Evolutionary conservation across 257 asterid genomes (phyloP).

Genomic region (Solanum corneliomulleri): DNA sequence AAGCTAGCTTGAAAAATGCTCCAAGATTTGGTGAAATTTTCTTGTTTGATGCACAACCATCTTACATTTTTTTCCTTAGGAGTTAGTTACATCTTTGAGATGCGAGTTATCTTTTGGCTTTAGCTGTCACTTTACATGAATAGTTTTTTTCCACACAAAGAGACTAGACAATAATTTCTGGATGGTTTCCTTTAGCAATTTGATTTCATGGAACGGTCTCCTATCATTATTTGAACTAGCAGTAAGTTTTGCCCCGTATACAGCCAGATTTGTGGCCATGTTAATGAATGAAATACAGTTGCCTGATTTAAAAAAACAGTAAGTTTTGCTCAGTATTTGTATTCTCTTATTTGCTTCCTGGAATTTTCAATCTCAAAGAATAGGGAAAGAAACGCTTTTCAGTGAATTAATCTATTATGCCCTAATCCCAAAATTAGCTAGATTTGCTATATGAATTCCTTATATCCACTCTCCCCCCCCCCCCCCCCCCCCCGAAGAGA

Average conservation of each 20-base stretch:
- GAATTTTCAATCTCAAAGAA: background rate
- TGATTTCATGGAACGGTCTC: background rate
- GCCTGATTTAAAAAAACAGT: background rate
- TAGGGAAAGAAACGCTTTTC: background rate
- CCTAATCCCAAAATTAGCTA: background rate
- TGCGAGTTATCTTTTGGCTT: background rate
- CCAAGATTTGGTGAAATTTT: background rate
- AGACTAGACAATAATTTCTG: background rate
- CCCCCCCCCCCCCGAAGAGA: background rate
- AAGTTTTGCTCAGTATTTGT: background rate
- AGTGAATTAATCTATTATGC: background rate
- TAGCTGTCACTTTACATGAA: background rate
- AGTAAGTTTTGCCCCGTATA: background rate
- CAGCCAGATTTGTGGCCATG: background rate
- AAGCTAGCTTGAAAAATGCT: background rate
- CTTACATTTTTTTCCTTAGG: background rate
- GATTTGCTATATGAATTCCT: background rate
- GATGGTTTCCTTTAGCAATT: background rate
- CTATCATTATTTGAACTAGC: background rate
- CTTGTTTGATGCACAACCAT: background rate
- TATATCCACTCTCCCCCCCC: background rate
- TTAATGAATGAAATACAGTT: background rate
- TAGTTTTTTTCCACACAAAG: background rate
- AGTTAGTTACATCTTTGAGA: background rate
- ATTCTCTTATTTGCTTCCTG: background rate